Evolutionary conservation across 345 rosid species (phyloP), one percentile per base, ranked within the genome.

Genomic region (Aquilaria malaccensis): DNA sequence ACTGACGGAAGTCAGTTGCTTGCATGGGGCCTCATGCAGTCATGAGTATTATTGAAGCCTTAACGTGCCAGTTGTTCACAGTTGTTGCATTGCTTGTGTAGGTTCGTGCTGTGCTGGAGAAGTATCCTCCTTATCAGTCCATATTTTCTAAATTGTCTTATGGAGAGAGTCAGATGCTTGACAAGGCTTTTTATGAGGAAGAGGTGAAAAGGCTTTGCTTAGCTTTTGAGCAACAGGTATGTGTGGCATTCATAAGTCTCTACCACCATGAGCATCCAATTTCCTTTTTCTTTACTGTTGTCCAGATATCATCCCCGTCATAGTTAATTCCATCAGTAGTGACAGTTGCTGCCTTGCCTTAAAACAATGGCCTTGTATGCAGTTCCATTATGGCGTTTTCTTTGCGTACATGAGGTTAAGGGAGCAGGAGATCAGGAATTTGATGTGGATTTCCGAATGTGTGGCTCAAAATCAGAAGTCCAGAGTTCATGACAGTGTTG

Each of bases 401-500:
- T 94, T 94, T 3, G 89, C 97, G 15, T 94, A 94, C 78, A 85
- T 94, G 86, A 90, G 96, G 76, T 74, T 94, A 83, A 83, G 95
- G 58, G 97, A 94, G 89, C 99, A 94, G 73, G 99, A 94, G 91
- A 88, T 90, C 63, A 82, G 99, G 80, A 94, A 94, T 67, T 73
- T 94, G 74, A 94, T 88, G 99, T 94, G 99, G 99, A 85, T 94
- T 67, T 90, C 96, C 0, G 97, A 94, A 67, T 94, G 99, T 60
- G 99, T 94, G 62, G 99, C 99, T 2, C 99, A 91, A 83, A 91
- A 90, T 76, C 99, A 94, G 76, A 94, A 94, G 68, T 86, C 99
- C 0, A 86, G 99, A 74, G 96, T 94, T 66, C 99, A 94, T 60
- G 99, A 94, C 81, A 94, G 96, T 50, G 99, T 90, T 1, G 95